Evolutionary conservation across 2,329 filamentous ascomycete species (phyloP).

Genomic region (Tolypocladium sp.): DNA sequence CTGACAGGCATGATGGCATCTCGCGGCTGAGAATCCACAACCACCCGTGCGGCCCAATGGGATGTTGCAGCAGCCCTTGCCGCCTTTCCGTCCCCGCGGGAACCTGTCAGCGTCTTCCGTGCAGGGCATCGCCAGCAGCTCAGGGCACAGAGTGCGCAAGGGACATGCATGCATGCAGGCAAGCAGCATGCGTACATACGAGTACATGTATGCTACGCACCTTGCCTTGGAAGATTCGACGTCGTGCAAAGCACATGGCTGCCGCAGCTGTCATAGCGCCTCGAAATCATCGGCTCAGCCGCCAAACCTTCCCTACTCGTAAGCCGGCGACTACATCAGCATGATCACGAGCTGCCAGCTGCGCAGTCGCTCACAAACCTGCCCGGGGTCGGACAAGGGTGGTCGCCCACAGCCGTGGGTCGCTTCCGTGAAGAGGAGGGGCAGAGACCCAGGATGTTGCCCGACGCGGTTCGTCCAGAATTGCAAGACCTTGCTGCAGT

Average conservation of each 20-base stretch:
- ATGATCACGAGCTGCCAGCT: no score
- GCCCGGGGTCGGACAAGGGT: background rate
- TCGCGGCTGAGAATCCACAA: background rate
- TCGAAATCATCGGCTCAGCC: background rate
- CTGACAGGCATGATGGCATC: background rate
- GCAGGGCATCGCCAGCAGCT: background rate
- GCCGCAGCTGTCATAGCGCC: background rate
- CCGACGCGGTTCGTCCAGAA: background rate
- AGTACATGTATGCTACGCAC: background rate
- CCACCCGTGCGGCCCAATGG: background rate
- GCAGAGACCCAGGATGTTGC: background rate
- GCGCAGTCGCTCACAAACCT: background rate
- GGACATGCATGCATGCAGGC: background rate
- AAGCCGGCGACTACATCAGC: background rate
- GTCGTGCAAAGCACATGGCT: background rate
- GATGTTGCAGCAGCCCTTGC: background rate
- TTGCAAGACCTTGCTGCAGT: background rate
- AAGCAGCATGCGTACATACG: background rate
- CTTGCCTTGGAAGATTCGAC: background rate
- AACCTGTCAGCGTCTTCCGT: background rate
- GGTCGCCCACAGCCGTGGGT: background rate
- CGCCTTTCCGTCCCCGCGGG: background rate
- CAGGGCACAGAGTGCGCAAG: background rate
- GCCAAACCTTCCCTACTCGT: background rate
- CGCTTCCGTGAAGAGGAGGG: background rate